Percentiles rank a stretch among this genome's conserved stretches.
Evolutionary conservation across 2,329 filamentous ascomycete genomes (phyloP).

Genomic region (Fusarium secorum): DNA sequence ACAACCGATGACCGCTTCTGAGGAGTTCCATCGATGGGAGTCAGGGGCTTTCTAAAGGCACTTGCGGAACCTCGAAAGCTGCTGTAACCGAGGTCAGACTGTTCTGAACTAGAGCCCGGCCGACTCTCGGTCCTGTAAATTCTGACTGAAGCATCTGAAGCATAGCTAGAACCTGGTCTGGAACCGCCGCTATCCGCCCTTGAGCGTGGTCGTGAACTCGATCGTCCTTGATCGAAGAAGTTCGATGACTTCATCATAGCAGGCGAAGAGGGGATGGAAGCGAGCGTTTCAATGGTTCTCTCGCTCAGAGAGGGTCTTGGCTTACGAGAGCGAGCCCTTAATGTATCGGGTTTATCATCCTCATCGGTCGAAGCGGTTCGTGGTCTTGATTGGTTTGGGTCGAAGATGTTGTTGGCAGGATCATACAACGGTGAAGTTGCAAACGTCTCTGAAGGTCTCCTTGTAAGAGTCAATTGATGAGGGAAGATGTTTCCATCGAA

Average conservation of each 20-base stretch:
- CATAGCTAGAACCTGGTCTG: slow-evolving; percentile 67
- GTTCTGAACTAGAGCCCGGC: slow-evolving; percentile 63
- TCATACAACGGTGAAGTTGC: slow-evolving; percentile 38
- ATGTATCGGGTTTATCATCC: slow-evolving; percentile 26
- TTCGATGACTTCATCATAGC: slow-evolving; percentile 71
- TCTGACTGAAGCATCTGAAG: slow-evolving; percentile 64
- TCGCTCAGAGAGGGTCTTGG: slow-evolving; percentile 74
- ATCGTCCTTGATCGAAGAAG: slow-evolving; percentile 74
- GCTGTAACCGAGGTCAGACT: slow-evolving; percentile 47
- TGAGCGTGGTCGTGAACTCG: slow-evolving; percentile 61
- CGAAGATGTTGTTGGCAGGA: slow-evolving; percentile 25
- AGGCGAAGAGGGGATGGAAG: slow-evolving; percentile 80
- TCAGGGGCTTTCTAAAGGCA: slow-evolving; percentile 54
- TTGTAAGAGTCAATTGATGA: slow-evolving; percentile 44
- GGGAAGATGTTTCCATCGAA: slow-evolving; percentile 37
- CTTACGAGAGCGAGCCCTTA: slow-evolving; percentile 38
- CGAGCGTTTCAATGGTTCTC: slow-evolving; percentile 84
- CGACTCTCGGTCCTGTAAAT: slow-evolving; percentile 61
- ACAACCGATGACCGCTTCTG: slow-evolving; percentile 41
- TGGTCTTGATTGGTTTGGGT: slow-evolving; percentile 23
- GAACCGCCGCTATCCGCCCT: slow-evolving; percentile 56
- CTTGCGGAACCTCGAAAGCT: slow-evolving; percentile 56
- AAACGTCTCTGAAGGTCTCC: slow-evolving; percentile 44
- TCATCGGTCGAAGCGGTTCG: slow-evolving; percentile 36
- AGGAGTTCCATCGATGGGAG: slow-evolving; percentile 56